Conservation (phyloP, 2,329 filamentous ascomycete genomes). For the Plectosphaerella cucumerina region DNA sequence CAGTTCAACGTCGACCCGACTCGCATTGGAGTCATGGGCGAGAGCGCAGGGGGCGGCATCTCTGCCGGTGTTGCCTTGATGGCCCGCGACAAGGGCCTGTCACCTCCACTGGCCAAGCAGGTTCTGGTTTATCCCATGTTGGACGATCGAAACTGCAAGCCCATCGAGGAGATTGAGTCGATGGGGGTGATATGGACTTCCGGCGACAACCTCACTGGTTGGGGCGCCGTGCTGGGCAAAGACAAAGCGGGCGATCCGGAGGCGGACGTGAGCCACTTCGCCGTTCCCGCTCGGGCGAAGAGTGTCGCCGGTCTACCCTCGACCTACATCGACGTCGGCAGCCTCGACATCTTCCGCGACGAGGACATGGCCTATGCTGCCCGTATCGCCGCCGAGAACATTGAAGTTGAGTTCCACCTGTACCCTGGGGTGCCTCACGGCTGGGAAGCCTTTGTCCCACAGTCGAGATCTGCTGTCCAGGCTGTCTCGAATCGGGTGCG, state of each 20-base stretch:
- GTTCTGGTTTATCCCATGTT: slow-evolving; percentile 29
- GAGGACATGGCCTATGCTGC: slow-evolving; percentile 25
- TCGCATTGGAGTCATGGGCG: slow-evolving; percentile 15
- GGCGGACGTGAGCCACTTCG: slow-evolving; percentile 11
- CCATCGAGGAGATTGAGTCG: too few relatives aligned
- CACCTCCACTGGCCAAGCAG: slow-evolving; percentile 24
- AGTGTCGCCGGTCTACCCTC: slow-evolving; percentile 22
- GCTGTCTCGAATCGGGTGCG: too few relatives aligned
- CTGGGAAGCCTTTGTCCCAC: too few relatives aligned
- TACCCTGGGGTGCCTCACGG: slow-evolving; percentile 34
- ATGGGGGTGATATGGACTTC: not conserved
- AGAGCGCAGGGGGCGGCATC: slow-evolving; percentile 17
- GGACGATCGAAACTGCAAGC: slow-evolving; percentile 19
- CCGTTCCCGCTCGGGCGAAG: slow-evolving; percentile 15
- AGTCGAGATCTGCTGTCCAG: too few relatives aligned
- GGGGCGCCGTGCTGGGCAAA: slow-evolving; percentile 2
- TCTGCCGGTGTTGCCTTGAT: slow-evolving; percentile 30
- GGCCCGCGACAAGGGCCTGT: slow-evolving; percentile 19
- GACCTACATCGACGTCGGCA: slow-evolving; percentile 32
- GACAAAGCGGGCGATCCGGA: slow-evolving; percentile 1
- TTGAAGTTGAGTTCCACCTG: slow-evolving; percentile 33
- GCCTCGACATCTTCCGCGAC: slow-evolving; percentile 30
- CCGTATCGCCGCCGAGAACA: slow-evolving; percentile 22
- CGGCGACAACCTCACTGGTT: not conserved
- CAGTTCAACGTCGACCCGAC: slow-evolving; percentile 15